Evolutionary conservation across 352 stramenopile genomes (phyloP), one percentile per base, ranked within the genome.

Genomic region (Globisporangium cederbergense): DNA sequence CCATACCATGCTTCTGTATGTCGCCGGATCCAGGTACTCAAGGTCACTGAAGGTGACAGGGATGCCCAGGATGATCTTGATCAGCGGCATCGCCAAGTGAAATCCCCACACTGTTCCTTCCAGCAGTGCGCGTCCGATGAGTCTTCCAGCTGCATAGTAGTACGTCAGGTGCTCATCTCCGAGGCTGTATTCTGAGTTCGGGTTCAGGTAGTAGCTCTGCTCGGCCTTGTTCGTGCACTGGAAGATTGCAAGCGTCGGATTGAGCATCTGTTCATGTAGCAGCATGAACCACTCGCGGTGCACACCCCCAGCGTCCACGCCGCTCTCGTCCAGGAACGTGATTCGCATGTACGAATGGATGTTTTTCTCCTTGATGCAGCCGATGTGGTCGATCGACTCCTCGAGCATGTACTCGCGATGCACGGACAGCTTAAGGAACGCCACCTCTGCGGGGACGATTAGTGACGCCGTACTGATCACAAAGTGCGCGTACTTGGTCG

Each of bases 11-110:
- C 65, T 81, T 62, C 84, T 85, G 67, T 80, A 81, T 16, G 65
- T 58, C n/a, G 78, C 74, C 0, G 73, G 66, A 20, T 86, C 79
- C 22, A 83, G 66, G 28, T 70, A 73, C 40, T 74, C 75, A 25
- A 84, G 61, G 55, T 88, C 79, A 7, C 58, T 62, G 57, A 99
- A 96, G 2, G 83, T 93, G 18, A 99, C 82, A 2, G 97, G 97
- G 63, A 95, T 95, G 49, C 91, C 96, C 8, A 99, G 77, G n/a
- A 99, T 90, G 63, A 99, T 89, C 77, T 99, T 99, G 72, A 99
- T 97, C 59, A 99, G 74, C 51, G 97, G 92, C 11, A 95, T 76
- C 7, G 96, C 85, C 47, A 99, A 85, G 66, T 98, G 97, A 47
- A 96, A 96, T 30, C 86, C 77, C 38, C 98, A 91, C 9, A 98